Base-by-base conservation (phyloP, 352 stramenopile genomes). In the Phytophthora nicotianae region DNA sequence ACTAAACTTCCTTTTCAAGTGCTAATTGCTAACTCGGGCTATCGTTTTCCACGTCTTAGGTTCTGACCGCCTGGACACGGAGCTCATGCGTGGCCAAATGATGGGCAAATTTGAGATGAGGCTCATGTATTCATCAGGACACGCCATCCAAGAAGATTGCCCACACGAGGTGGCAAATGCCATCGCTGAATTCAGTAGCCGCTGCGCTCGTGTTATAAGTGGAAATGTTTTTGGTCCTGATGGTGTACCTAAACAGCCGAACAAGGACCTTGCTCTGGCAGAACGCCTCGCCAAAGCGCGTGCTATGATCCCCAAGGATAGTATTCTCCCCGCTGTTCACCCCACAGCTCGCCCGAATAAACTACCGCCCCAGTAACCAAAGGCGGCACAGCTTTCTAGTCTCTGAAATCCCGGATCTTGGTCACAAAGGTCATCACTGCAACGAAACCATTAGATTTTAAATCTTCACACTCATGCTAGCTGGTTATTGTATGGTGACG, bases 21-120 rank as follows among this genome's bases (percentile, higher is more conserved):
- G 17, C 24, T 50, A 17, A 11, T 37, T 41, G n/a, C 32, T n/a
- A 16, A 26, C 19, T 8, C 27, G 40, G 19, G 17, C 32, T 55
- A 24, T 33, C 27, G 13, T 58, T 48, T 11, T 16, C 9, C 16
- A 61, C 17, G 3, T 24, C 41, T 32, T 49, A 85, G 77, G 81
- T 8, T 92, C 85, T 0, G 89, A 97, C 47, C 81, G 89, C 7
- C 68, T 97, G 3, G 89, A 97, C 62, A 97, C 88, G n/a, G 70
- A 88, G 17, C 72, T 97, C 29, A 91, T 91, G 72, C 83, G 88
- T 9, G 89, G 79, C 6, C 89, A 96, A 65, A 97, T 97, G 89
- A 93, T 95, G 83, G 89, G 89, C 32, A 97, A 97, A 62, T 97
- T 96, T 37, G 86, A 97, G 62, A 78, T 96, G 48, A 73, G 83